phyloP scores from a whole-genome alignment of 768 basidiomycete genomes.

The Pleurotus giganteus region DNA sequence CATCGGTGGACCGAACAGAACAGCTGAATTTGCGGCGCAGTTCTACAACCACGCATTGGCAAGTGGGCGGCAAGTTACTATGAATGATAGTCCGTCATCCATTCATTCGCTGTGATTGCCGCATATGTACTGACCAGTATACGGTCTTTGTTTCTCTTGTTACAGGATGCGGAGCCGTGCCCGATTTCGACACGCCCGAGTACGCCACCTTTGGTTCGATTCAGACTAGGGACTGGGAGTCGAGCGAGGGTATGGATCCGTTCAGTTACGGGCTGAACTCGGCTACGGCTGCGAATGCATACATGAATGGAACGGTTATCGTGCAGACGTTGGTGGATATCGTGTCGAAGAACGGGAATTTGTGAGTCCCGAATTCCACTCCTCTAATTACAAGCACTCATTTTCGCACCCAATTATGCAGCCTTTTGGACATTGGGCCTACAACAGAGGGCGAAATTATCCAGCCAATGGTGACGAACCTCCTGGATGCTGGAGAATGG shows the following conservation, averaged over 20 bases:
- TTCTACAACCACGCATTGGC: conserved; percentile 41
- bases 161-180: conserved; percentile 45
- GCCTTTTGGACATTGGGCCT: conserved; percentile 53
- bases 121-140: too few relatives aligned
- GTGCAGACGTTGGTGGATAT: conserved; percentile 54
- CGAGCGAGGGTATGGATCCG: conserved; percentile 57
- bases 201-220: conserved; percentile 46
- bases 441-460: conserved; percentile 55
- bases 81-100: conserved; percentile 29
- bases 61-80: conserved; percentile 44
- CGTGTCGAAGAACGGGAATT: conserved; percentile 64
- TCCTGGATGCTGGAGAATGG: conserved; percentile 53
- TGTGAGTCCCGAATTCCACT: conserved; percentile 32
- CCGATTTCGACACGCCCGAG: conserved; percentile 58
- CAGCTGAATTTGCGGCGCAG: conserved; percentile 39
- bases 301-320: conserved; percentile 48
- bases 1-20: conserved; percentile 50
- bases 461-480: conserved; percentile 41
- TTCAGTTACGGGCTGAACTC: conserved; percentile 47
- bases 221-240: conserved; percentile 53
- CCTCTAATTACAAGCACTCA: too few relatives aligned
- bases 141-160: background rate
- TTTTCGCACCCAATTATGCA: too few relatives aligned
- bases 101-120: background rate
- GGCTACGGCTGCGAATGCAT: conserved; percentile 38